These are phyloP conservation scores for Tolypocladium sp. DNA, from an alignment of 2,329 filamentous ascomycete species.

Conservation along the genomic window DNA sequence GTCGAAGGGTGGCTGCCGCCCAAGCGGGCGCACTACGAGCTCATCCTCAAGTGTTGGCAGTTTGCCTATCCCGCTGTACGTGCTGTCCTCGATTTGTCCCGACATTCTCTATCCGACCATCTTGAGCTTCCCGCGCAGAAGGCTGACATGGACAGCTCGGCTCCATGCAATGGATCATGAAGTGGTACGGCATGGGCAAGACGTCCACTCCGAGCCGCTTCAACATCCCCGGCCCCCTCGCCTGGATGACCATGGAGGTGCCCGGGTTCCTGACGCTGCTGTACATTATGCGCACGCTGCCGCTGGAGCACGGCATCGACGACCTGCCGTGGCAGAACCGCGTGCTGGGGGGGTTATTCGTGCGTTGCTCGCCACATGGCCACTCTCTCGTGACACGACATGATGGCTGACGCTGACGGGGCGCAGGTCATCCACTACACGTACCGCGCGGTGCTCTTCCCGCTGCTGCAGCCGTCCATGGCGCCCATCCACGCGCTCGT, in stretches of 20 bases:
- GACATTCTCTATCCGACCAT: not conserved
- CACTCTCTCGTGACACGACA: not conserved
- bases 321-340: conserved; percentile 69
- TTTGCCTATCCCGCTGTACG: conserved; percentile 42
- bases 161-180: conserved; percentile 63
- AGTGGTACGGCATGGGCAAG: conserved; percentile 88
- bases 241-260: conserved; percentile 83
- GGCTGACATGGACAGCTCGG: conserved; percentile 45
- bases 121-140: conserved; percentile 1
- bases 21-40: conserved; percentile 47
- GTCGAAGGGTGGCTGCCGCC: conserved; percentile 48
- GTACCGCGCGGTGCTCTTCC: conserved; percentile 79
- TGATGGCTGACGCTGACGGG: not conserved
- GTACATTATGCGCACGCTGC: conserved; percentile 68
- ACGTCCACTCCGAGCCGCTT: conserved; percentile 65
- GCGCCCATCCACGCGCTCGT: conserved; percentile 72
- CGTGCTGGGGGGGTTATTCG: conserved; percentile 61
- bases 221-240: conserved; percentile 83
- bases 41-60: conserved; percentile 43
- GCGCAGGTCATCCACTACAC: conserved; percentile 69
- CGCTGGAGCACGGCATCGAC: conserved; percentile 44
- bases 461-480: conserved; percentile 83
- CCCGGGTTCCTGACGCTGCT: conserved; percentile 68
- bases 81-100: not conserved
- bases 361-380: conserved; percentile 19